These are phyloP conservation scores for Wickerhamomyces hampshirensis DNA, from an alignment of 805 yeast genomes.

Conservation along the genomic window DNA sequence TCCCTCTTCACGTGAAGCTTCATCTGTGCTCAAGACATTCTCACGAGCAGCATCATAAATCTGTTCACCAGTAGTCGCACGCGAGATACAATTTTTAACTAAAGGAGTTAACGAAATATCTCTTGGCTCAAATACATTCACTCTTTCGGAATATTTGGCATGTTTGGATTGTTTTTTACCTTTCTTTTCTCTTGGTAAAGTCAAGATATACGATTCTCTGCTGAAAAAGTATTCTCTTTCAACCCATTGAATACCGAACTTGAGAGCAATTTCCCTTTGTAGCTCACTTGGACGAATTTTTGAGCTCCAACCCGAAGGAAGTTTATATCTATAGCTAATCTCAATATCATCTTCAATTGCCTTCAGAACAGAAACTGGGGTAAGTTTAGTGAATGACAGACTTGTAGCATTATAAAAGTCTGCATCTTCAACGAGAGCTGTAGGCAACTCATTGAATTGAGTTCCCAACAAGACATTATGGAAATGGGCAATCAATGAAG, in stretches of 20 bases:
- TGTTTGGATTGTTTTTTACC: constrained; percentile 19
- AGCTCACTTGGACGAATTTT: constrained; percentile 36
- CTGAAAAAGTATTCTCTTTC: constrained; percentile 37
- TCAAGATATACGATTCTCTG: constrained; percentile 29
- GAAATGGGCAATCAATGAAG: constrained; percentile 61
- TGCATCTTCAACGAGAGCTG: constrained; percentile 37
- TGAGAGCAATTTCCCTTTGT: constrained; percentile 66
- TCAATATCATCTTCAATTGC: constrained; percentile 49
- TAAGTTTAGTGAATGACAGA: constrained; percentile 39
- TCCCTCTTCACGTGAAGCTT: constrained; percentile 48
- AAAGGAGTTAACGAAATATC: constrained; percentile 75
- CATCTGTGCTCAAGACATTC: constrained; percentile 11
- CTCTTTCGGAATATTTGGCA: constrained; percentile 4
- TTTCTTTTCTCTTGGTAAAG: constrained; percentile 32
- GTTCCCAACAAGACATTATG: constrained; percentile 66
- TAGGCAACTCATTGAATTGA: constrained; percentile 36
- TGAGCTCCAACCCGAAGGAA: constrained; percentile 46
- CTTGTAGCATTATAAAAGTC: constrained; percentile 38
- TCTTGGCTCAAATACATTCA: constrained; percentile 46
- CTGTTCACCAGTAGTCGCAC: constrained; percentile 67
- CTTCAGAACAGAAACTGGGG: constrained; percentile 39
- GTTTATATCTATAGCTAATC: constrained; percentile 56
- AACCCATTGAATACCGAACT: constrained; percentile 85
- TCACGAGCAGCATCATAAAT: constrained; percentile 60
- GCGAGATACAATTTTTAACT: constrained; percentile 66